Base-by-base conservation (phyloP, 2,329 filamentous ascomycete species). In the Waltergamsia citrina region DNA sequence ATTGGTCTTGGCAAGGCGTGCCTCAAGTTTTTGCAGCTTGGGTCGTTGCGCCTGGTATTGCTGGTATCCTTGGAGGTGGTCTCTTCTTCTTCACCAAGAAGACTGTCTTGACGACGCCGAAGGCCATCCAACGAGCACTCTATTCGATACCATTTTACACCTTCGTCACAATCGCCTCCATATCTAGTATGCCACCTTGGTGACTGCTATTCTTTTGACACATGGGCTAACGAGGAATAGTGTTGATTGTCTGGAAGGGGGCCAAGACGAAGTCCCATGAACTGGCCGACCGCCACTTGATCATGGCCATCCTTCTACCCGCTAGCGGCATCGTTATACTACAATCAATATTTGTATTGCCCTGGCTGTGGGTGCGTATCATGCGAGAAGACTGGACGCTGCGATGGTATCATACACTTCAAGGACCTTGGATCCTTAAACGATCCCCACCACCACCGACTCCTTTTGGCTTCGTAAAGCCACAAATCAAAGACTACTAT, bases 211-310 rank as follows among this genome's bases (percentile, higher is more conserved):
- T 19, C 22, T n/a, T 24, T n/a, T 8, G 22, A 24, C 22, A 24
- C 22, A 24, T 8, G n/a, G 22, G n/a, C 8, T 8, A n/a, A 24
- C 8, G n/a, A n/a, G n/a, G 4, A 0, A 4, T 20, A 57, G 54
- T 80, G 41, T 71, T 78, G 32, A 66, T 79, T 29, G 67, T 71
- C 1, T 62, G 56, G 57, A 59, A 60, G 32, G 58, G 57, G 1
- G 45, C 9, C 35, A 30, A 18, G 29, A 40, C 0, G 29, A 44
- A 4, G n/a, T n/a, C n/a, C n/a, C n/a, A n/a, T n/a, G 40, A 52
- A 4, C 29, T 53, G 1, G 48, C 49, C 1, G 36, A 40, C 33
- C 36, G 15, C n/a, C 41, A 45, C 11, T 39, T 52, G 1, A 20
- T 57, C 30, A 44, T 51, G n/a, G 34, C 62, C 29, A 60, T 68